phyloP scores from a whole-genome alignment of 768 basidiomycete species.

The Termitomyces sp. region DNA sequence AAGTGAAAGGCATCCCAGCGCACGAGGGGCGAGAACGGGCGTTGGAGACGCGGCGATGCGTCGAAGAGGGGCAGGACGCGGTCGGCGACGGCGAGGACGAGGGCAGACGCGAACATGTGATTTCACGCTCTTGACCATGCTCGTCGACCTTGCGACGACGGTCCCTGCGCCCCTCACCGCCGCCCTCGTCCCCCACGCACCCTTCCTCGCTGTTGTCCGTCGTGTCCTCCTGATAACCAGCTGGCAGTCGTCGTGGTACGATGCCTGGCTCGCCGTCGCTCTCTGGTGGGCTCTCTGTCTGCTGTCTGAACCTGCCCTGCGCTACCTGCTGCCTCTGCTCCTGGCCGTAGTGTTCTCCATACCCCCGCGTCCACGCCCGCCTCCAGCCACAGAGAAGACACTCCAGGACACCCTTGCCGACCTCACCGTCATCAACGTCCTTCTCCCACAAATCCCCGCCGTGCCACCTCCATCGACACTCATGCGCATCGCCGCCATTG shows the following conservation, averaged over 20 bases:
- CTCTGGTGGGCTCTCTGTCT: constrained; percentile 80
- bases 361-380: constrained; percentile 15
- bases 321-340: constrained; percentile 24
- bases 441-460: constrained; percentile 42
- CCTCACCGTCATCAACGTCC: constrained; percentile 59
- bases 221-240: constrained; percentile 44
- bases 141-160: constrained; percentile 46
- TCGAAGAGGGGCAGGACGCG: constrained; percentile 34
- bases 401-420: constrained; percentile 59
- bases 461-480: constrained; percentile 32
- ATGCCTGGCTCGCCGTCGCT: constrained; percentile 64
- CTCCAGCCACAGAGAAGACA: constrained; percentile 49
- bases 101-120: constrained; percentile 14
- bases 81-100: constrained; percentile 22
- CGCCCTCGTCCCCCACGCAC: constrained; percentile 60
- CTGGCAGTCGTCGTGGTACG: constrained; percentile 58
- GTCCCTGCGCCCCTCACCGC: constrained; percentile 62
- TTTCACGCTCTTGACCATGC: not conserved
- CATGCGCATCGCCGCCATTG: constrained; percentile 51
- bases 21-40: constrained; percentile 33
- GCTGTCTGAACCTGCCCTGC: constrained; percentile 45
- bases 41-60: constrained; percentile 29
- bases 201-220: constrained; percentile 42
- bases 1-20: constrained; percentile 94
- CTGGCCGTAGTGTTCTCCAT: constrained; percentile 3